These are phyloP conservation scores for Daldinia eschscholtzii DNA, from an alignment of 2,329 filamentous ascomycete genomes.

Conservation along the genomic window DNA sequence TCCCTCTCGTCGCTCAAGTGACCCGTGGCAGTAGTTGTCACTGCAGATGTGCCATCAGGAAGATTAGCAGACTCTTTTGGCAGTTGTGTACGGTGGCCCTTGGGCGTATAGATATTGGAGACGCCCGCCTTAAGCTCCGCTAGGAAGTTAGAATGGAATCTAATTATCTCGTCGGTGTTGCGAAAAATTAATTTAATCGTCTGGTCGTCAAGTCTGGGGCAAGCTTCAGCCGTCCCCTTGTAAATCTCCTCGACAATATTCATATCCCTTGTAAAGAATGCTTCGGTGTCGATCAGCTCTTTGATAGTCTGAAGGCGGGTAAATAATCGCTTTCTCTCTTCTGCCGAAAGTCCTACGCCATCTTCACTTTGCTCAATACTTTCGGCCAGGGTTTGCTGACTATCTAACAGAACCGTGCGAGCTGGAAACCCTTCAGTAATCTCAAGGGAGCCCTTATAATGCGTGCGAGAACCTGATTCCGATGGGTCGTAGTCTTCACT, in stretches of 20 bases:
- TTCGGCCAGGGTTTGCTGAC: constrained; percentile 52
- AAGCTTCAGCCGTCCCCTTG: constrained; percentile 89
- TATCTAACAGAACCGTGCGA: constrained; percentile 56
- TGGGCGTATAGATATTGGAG: constrained; percentile 80
- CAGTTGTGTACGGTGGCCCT: constrained; percentile 58
- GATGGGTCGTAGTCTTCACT: constrained; percentile 61
- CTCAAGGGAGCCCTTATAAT: constrained; percentile 61
- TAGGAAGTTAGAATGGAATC: constrained; percentile 85
- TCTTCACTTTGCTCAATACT: constrained; percentile 53
- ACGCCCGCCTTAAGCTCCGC: constrained; percentile 84
- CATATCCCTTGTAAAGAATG: constrained; percentile 93
- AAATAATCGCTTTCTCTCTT: constrained; percentile 78
- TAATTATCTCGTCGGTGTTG: constrained; percentile 90
- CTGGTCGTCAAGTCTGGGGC: constrained; percentile 81
- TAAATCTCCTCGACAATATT: constrained; percentile 98
- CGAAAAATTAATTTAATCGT: constrained; percentile 93
- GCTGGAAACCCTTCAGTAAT: constrained; percentile 57
- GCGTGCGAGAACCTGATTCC: constrained; percentile 60
- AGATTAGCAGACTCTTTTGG: constrained; percentile 58
- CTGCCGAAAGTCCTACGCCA: constrained; percentile 57
- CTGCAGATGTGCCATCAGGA: constrained; percentile 54
- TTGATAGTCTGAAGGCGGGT: constrained; percentile 89
- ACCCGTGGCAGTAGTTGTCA: constrained; percentile 52
- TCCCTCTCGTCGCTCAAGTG: constrained; percentile 67
- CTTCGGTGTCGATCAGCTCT: constrained; percentile 93